Conservation (phyloP, 1,284 basidiomycete species). For the Ceratobasidium sp. region DNA sequence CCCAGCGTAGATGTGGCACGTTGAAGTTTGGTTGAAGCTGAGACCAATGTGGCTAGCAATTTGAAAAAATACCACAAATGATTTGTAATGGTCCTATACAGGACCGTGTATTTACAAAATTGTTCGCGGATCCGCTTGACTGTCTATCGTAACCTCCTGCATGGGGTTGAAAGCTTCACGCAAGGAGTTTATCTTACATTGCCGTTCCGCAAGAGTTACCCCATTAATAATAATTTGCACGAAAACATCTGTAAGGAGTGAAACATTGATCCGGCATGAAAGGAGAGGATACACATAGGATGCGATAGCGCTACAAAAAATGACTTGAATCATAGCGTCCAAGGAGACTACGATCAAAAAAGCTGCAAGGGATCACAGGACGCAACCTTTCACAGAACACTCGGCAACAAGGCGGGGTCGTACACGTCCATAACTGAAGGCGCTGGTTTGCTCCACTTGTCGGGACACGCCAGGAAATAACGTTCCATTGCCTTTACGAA, state of each 20-base stretch:
- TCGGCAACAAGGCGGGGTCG: conserved; percentile 32
- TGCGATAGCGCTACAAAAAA: conserved; percentile 26
- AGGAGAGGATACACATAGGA: conserved; percentile 12
- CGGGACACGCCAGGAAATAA: conserved; percentile 76
- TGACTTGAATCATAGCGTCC: background rate
- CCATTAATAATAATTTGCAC: background rate
- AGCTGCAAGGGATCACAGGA: background rate
- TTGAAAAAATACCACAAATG: too few relatives aligned
- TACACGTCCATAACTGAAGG: conserved; percentile 38
- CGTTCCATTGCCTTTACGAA: conserved; percentile 74
- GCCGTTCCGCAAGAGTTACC: background rate
- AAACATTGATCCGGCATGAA: background rate
- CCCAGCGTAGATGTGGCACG: too few relatives aligned
- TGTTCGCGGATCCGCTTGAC: too few relatives aligned
- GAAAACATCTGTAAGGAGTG: conserved; percentile 3
- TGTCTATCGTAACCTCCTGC: too few relatives aligned
- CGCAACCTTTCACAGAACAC: conserved; percentile 20
- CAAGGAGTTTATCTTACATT: too few relatives aligned
- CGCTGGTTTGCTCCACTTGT: conserved; percentile 48
- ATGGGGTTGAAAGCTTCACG: too few relatives aligned
- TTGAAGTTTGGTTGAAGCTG: too few relatives aligned
- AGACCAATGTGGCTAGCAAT: too few relatives aligned
- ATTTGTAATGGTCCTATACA: too few relatives aligned
- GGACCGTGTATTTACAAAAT: too few relatives aligned
- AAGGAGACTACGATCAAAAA: background rate